Base-by-base conservation (phyloP, 257 asterid species). In the Salvia rosmarinus region DNA sequence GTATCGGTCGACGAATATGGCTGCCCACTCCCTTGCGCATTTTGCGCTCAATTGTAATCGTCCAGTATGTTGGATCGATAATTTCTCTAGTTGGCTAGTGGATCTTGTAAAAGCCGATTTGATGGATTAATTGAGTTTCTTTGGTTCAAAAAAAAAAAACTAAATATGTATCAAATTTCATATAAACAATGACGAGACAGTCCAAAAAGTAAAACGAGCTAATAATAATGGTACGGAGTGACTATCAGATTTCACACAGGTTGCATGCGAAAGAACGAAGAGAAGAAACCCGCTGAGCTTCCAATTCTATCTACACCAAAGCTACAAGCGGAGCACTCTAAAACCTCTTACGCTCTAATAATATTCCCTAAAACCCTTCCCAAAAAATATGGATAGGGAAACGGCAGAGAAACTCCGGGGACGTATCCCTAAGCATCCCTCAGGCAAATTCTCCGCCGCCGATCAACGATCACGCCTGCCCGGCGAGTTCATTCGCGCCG, bases 231-330 rank as follows among this genome's bases (percentile, higher is more conserved):
- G n/a, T n/a, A n/a, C n/a, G n/a, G n/a, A n/a, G n/a, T n/a, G n/a
- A n/a, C n/a, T 75, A 35, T 37, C 13, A 35, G 52, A 64, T 70
- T 55, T 11, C 68, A 77, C 81, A 49, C 14, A 71, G 0, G 0
- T 0, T 9, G 28, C 16, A 52, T 77, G 93, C 57, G 95, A 78
- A 81, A 83, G 86, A 79, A 79, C 61, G 73, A 39, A 39, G 44
- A 82, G 85, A 80, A 83, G 77, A 87, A 86, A 78, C 85, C 91
- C 85, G 95, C 95, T 91, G 98, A 91, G 98, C 96, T 89, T 80
- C 83, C 82, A 77, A 64, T 80, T 72, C 84, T 85, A 89, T 75
- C 88, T 83, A 91, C 77, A 76, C 70, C 86, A 84, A 84, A 88
- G 96, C 98, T 91, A 86, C 98, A 75, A 88, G 85, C 96, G 80